These are phyloP conservation scores for Ajuga reptans DNA, from an alignment of 305 asterid species.

Conservation along the genomic window DNA sequence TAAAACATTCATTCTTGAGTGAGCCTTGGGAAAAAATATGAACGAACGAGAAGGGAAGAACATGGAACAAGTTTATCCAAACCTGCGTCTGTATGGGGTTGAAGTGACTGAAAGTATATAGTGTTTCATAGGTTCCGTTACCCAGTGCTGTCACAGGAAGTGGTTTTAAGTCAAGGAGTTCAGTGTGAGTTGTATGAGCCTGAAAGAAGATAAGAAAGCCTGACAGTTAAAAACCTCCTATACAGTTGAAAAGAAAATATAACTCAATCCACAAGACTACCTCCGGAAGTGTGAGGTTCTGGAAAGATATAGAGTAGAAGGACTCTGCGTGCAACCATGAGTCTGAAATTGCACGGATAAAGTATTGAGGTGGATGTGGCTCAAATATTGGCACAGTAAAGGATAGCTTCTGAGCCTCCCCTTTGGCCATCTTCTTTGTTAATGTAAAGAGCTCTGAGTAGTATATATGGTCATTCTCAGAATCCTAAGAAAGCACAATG, in stretches of 20 bases:
- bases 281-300: slow-evolving; percentile 93
- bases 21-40: not conserved
- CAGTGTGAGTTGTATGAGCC: slow-evolving; percentile 89
- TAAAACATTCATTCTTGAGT: slow-evolving; percentile 4
- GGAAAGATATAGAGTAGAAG: slow-evolving; percentile 73
- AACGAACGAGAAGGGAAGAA: not conserved
- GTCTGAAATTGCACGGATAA: slow-evolving; percentile 92
- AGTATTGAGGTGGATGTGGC: slow-evolving; percentile 99
- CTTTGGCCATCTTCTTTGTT: slow-evolving; percentile 80
- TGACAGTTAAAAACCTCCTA: slow-evolving; percentile 7
- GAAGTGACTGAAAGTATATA: slow-evolving; percentile 85
- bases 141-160: slow-evolving; percentile 97
- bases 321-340: slow-evolving; percentile 93
- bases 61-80: slow-evolving; percentile 6
- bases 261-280: slow-evolving; percentile 33
- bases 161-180: slow-evolving; percentile 92
- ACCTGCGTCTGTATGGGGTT: slow-evolving; percentile 99
- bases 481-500: slow-evolving; percentile 48
- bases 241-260: slow-evolving; percentile 15
- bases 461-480: slow-evolving; percentile 95
- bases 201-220: slow-evolving; percentile 30
- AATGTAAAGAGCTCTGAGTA: slow-evolving; percentile 85
- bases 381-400: slow-evolving; percentile 96
- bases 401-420: slow-evolving; percentile 88
- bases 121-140: slow-evolving; percentile 65